A percentile compares a stretch with the other conserved stretches of the same genome.
phyloP scores from a whole-genome alignment of 306 rosid species.

The Macrotyloma uniflorum region DNA sequence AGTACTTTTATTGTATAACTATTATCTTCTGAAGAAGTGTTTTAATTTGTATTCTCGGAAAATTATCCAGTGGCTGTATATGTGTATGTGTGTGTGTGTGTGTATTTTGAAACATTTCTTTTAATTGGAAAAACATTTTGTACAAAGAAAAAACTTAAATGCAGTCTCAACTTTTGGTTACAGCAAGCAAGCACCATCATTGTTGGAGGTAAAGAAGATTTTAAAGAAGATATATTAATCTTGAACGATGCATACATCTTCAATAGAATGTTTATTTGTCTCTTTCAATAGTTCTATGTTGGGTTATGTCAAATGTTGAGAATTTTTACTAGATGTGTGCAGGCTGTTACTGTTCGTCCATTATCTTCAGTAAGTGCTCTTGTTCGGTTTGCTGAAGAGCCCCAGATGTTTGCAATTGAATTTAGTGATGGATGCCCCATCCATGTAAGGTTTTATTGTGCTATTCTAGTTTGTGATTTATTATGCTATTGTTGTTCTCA shows the following conservation, averaged over 20 bases:
- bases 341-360: slow-evolving; percentile 99
- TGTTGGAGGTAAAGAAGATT: slow-evolving; percentile 3
- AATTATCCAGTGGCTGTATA: not conserved
- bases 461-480: slow-evolving; percentile 29
- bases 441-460: slow-evolving; percentile 67
- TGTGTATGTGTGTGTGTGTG: not conserved
- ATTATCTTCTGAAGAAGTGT: not conserved
- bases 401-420: slow-evolving; percentile 99
- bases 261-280: not conserved
- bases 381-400: slow-evolving; percentile 98
- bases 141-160: not conserved
- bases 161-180: not conserved
- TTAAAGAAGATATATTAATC: not conserved
- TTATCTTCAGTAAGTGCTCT: slow-evolving; percentile 90
- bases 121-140: not conserved
- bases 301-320: slow-evolving; percentile 61
- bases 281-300: slow-evolving; percentile 19
- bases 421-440: slow-evolving; percentile 96
- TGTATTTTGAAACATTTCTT: not conserved
- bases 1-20: not conserved
- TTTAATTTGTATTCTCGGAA: not conserved
- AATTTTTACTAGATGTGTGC: slow-evolving; percentile 85
- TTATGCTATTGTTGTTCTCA: slow-evolving; percentile 48
- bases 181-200: slow-evolving; percentile 11
- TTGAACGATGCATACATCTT: not conserved